Percentiles rank a stretch among this genome's conserved stretches.
These are phyloP conservation scores for Rhizopogon vinicolor DNA, from an alignment of 768 basidiomycete genomes.

Conservation along the genomic window DNA sequence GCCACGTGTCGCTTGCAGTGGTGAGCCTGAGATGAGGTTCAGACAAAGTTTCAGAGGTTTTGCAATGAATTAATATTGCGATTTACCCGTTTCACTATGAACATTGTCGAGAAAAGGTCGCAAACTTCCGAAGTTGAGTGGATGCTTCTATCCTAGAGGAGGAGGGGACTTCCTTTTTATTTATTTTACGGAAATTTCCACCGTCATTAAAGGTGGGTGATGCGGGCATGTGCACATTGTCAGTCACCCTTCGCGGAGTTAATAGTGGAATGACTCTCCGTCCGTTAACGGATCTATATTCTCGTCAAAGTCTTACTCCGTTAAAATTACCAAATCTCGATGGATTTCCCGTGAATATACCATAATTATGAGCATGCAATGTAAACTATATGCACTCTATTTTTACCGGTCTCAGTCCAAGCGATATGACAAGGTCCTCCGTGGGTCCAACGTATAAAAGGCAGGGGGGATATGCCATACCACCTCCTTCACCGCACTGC, in stretches of 20 bases:
- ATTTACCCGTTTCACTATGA: no score
- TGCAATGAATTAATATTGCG: no score
- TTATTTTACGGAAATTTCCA: conserved; percentile 5
- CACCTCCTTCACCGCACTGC: conserved; percentile 10
- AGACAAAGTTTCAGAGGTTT: not conserved
- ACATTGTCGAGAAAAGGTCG: not conserved
- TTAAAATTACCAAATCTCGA: conserved; percentile 26
- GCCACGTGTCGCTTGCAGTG: conserved; percentile 18
- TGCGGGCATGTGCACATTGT: not conserved
- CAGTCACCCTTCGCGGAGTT: not conserved
- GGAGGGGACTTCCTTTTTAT: conserved; percentile 10
- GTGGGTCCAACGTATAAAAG: conserved; percentile 25
- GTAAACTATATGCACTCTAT: conserved; percentile 29
- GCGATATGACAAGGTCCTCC: conserved; percentile 1
- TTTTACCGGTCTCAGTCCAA: conserved; percentile 19
- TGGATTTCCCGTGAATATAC: conserved; percentile 32
- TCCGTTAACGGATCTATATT: conserved; percentile 26
- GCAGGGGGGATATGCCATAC: conserved; percentile 6
- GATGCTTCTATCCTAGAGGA: not conserved
- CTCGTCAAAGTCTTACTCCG: conserved; percentile 22
- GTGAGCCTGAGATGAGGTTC: conserved; percentile 8
- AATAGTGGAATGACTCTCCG: conserved; percentile 4
- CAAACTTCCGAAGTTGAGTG: conserved; percentile 15
- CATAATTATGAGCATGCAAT: conserved; percentile 21
- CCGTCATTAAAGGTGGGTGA: not conserved